Base-by-base conservation (phyloP, 352 stramenopile species). In the Achlya hypogyna region DNA sequence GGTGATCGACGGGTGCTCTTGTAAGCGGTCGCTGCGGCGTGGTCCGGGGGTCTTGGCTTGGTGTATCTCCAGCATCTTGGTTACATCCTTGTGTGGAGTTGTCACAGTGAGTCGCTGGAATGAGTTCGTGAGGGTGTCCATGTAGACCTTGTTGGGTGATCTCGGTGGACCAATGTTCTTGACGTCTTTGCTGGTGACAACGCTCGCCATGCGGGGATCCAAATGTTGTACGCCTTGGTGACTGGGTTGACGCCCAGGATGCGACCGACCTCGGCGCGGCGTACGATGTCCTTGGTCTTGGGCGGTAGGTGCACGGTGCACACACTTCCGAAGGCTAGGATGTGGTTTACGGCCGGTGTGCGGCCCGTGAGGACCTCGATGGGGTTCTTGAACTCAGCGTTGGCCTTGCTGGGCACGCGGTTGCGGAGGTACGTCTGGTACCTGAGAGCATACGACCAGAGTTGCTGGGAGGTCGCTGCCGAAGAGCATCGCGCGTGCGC, bases 191-290 rank as follows among this genome's bases (percentile, higher is more conserved):
- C 31, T 47, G 8, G 18, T 22, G n/a, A 62, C 25, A 32, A 62
- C 16, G 18, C 38, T 42, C 6, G 27, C 5, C 16, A 45, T 29
- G 20, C 49, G 10, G 53, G 31, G 4, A 62, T 0, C 31, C 35
- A 62, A 5, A 62, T n/a, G 29, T 62, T 12, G 22, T 49, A 62
- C 20, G 25, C 53, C n/a, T 62, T 62, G 12, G 31, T 45, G n/a
- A 49, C 53, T 12, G 34, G 20, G n/a, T 49, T 62, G 14, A 62
- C 53, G n/a, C 53, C 53, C 12, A 62, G 31, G 20, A 49, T 62
- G 34, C 38, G 38, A 45, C 38, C 38, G 38, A 45, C 38, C 6
- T 16, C 34, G 14, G 6, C 34, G 34, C 34, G 34, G 6, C 6
- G 6, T 14, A 16, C 14, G 34, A 42, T 42, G 34, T 14, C 34